These are phyloP conservation scores for Fusarium ramigenum DNA, from an alignment of 2,329 filamentous ascomycete genomes.

Conservation along the genomic window DNA sequence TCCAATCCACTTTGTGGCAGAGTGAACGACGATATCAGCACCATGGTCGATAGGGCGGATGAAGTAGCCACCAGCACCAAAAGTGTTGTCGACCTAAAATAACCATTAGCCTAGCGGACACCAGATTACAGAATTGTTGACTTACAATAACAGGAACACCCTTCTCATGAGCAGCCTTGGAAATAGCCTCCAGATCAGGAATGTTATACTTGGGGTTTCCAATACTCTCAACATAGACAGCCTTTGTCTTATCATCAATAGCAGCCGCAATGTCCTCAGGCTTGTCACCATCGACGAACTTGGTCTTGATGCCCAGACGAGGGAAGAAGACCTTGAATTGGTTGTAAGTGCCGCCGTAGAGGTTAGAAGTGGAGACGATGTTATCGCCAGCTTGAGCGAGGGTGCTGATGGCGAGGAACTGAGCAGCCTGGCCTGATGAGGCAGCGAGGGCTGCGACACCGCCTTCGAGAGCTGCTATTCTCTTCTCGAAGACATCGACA, in stretches of 20 bases:
- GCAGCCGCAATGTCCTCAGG: constrained; percentile 80
- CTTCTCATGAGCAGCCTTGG: constrained; percentile 76
- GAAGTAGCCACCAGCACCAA: constrained; percentile 92
- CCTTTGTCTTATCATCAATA: constrained; percentile 94
- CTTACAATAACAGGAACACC: constrained; percentile 72
- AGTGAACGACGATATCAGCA: constrained; percentile 93
- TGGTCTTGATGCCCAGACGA: constrained; percentile 86
- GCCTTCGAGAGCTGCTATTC: constrained; percentile 93
- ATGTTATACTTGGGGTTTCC: constrained; percentile 95
- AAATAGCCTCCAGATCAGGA: constrained; percentile 88
- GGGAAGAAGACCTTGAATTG: constrained; percentile 93
- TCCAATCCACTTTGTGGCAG: constrained; percentile 96
- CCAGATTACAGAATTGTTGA: constrained; percentile 10
- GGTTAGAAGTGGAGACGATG: constrained; percentile 88
- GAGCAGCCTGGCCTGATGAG: constrained; percentile 87
- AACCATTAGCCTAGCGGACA: background rate
- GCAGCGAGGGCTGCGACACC: constrained; percentile 87
- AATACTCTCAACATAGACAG: constrained; percentile 90
- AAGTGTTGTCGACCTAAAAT: constrained; percentile 90
- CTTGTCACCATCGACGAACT: constrained; percentile 85
- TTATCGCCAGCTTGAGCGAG: constrained; percentile 92
- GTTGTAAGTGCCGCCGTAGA: constrained; percentile 97
- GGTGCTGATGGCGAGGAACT: constrained; percentile 88
- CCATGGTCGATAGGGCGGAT: constrained; percentile 87
- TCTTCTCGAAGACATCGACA: constrained; percentile 95